Evolutionary conservation across 2,329 filamentous ascomycete genomes (phyloP), one percentile per base, ranked within the genome.

Genomic region (Venturia oleaginea): DNA sequence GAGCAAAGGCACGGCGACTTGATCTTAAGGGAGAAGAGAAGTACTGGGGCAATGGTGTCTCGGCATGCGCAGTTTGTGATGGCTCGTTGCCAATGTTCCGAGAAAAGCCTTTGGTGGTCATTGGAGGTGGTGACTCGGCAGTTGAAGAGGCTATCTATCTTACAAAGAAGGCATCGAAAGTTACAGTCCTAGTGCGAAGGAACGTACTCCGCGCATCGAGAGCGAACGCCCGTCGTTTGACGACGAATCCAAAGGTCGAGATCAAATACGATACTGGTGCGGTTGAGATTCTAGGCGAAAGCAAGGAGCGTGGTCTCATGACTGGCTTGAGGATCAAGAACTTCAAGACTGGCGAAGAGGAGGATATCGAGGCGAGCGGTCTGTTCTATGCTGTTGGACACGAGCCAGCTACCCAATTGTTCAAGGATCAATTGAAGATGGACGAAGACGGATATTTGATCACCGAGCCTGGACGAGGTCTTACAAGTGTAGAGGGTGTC

Each of bases 381-480:
- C 83, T 99, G 30, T 99, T 99, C 79, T 99, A 99, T 77, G 94
- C 95, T 72, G 89, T 99, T 63, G 94, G 94, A 30, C 94, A 99
- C 79, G 93, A 97, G 75, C 94, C 94, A 15, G 95, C 94, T 60
- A 97, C 91, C 0, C 73, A 78, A n/a, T 82, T 99, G 48, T 89
- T 99, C 78, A 95, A 94, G 84, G 91, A 85, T 62, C 92, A 97
- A 80, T 72, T 99, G 67, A 84, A 94, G 67, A 90, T 89, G 72
- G 95, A 99, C 73, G 84, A 85, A 68, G 93, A 99, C 68, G 92
- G 91, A 27, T 99, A 99, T 78, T 86, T 99, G 66, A 76, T 92
- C 70, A 99, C 94, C 65, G 85, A 89, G 76, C 89, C 94, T 3
- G 95, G 94, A 65, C 93, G 91, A 57, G 91, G 91, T 66, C 83